Base-by-base conservation (phyloP, 208 protist genomes). In the Leishmania guyanensis region DNA sequence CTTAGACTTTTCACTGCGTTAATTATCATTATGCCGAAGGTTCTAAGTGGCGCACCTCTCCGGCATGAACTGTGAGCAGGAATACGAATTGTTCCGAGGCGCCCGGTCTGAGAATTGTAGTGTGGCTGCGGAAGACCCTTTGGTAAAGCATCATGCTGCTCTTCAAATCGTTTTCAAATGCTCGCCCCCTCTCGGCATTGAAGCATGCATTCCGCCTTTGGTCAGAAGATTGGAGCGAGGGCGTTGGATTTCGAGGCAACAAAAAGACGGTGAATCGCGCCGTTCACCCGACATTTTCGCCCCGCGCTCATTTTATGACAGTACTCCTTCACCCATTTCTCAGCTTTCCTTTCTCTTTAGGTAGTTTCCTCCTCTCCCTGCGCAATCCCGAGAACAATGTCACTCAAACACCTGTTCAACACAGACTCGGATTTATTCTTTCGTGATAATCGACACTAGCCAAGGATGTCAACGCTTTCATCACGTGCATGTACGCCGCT, bases 401-500 rank as follows among this genome's bases (percentile, higher is more conserved):
- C 36, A 53, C 68, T 73, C 46, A 54, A 73, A 26, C 20, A 22
- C 16, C 36, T n/a, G 22, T 22, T 51, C 51, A 75, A n/a, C 43
- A 58, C 9, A 39, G 33, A 20, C 20, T 26, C 66, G 39, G 16
- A 68, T 16, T 53, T 79, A 26, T 60, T 16, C 33, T 29, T 16
- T 12, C 56, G 54, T 54, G 33, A 75, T 48, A 6, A 4, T 33
- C 12, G 17, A 16, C 22, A 33, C 77, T 70, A 46, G 33, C 29
- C 17, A 85, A 82, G 65, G 60, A 78, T 56, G 54, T 56, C 46
- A 64, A 79, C 33, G 36, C 62, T 50, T 53, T 51, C 51, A 29
- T 85, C 54, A 86, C 80, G 76, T 65, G 10, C 46, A 36, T 86
- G 10, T 56, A 75, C n/a, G 68, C 58, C 66, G 46, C 58, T n/a